Evolutionary conservation across 805 yeast genomes (phyloP).

Genomic region (Lipomyces sp.): DNA sequence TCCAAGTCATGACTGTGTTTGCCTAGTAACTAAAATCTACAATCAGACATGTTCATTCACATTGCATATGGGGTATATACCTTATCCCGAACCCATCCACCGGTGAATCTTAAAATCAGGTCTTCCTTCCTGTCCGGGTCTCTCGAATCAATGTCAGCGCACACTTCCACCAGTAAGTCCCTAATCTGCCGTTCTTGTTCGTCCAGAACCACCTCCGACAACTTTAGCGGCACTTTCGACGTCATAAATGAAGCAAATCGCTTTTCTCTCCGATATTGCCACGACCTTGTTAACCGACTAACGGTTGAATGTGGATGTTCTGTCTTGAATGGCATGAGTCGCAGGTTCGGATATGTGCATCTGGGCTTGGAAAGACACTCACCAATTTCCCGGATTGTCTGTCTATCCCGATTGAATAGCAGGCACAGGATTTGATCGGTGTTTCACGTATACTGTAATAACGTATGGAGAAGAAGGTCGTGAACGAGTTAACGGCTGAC

Average conservation of each 20-base stretch:
- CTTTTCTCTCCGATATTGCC: not conserved
- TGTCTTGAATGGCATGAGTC: not conserved
- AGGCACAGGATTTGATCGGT: not conserved
- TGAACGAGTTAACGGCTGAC: not conserved
- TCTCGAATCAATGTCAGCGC: constrained; percentile 37
- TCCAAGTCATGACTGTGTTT: constrained; percentile 84
- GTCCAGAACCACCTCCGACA: constrained; percentile 4
- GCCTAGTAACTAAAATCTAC: constrained; percentile 62
- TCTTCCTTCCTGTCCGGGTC: constrained; percentile 33
- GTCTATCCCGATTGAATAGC: not conserved
- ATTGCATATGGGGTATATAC: constrained; percentile 3
- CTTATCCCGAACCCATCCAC: constrained; percentile 97
- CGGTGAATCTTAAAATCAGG: constrained; percentile 80
- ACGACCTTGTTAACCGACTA: not conserved
- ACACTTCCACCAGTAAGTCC: constrained; percentile 42
- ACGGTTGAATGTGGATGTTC: not conserved
- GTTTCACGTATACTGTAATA: not conserved
- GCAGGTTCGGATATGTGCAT: not conserved
- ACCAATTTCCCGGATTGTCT: not conserved
- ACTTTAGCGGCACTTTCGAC: not conserved
- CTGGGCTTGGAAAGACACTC: not conserved
- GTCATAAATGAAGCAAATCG: not conserved
- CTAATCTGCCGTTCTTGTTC: constrained; percentile 43
- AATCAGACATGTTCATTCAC: not conserved
- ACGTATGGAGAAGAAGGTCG: not conserved